Evolutionary conservation across 2,329 filamentous ascomycete genomes (phyloP), one percentile per base, ranked within the genome.

Genomic region (Fusarium burgessii): DNA sequence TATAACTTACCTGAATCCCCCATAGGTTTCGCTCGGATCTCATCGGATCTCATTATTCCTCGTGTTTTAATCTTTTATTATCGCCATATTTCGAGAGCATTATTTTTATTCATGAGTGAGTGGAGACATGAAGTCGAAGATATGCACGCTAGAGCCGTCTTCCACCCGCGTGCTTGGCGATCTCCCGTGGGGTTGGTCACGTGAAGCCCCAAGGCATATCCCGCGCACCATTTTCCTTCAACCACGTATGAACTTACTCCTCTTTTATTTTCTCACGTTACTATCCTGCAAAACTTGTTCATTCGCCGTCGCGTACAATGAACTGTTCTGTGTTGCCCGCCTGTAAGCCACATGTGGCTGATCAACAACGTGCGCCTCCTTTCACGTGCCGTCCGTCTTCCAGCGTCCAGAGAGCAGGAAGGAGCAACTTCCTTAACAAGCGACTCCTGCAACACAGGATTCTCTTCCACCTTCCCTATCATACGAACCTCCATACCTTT

Each of bases 271-370:
- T 27, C 13, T 7, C n/a, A 7, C 0, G n/a, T 7, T 7, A 1
- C 4, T 6, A 8, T 20, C 8, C 20, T 20, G 5, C 6, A 3
- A 38, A 38, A 6, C 2, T 11, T 13, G n/a, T 9, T 12, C 4
- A n/a, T 5, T 1, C 15, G 12, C 20, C 0, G 15, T 32, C 9
- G 13, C n/a, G 3, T 27, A 5, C 12, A 20, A 47, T 20, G 14
- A 4, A 6, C 18, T 20, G 0, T 13, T 17, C n/a, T 20, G 3
- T 13, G 0, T 5, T 3, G 2, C 14, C 27, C 5, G 20, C 46
- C 0, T 2, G 1, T 10, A 5, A 49, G 36, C 32, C 36, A 49
- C 36, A 11, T 3, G 42, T 58, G 25, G 49, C 32, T 12, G 3
- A 8, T 10, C 2, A 6, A 6, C 6, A 8, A 4, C 13, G 7